phyloP scores from a whole-genome alignment of 106 monocot genomes.

The Dactylorhiza incarnata region DNA sequence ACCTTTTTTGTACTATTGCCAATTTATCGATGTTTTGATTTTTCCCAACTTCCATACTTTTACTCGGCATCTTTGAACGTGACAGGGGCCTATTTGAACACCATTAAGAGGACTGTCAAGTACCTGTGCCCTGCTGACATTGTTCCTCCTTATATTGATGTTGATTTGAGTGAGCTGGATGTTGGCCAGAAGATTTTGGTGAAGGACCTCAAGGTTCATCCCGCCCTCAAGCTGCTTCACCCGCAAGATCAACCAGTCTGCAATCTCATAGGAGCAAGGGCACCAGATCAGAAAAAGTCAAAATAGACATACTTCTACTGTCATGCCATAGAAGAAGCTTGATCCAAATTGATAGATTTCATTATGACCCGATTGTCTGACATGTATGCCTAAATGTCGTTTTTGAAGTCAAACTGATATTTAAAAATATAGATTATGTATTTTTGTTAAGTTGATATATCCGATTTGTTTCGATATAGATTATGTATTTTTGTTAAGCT shows the following conservation, averaged over 20 bases:
- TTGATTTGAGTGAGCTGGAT: slow-evolving; percentile 87
- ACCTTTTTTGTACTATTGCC: background rate
- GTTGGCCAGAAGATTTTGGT: slow-evolving; percentile 65
- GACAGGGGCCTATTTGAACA: slow-evolving; percentile 80
- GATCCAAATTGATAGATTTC: no score
- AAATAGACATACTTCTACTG: slow-evolving; percentile 21
- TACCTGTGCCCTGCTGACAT: slow-evolving; percentile 93
- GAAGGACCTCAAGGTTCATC: slow-evolving; percentile 87
- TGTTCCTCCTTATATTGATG: slow-evolving; percentile 92
- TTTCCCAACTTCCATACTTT: background rate
- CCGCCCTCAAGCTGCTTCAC: slow-evolving; percentile 50
- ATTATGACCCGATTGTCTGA: no score
- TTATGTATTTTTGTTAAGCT: no score
- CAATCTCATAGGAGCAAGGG: slow-evolving; percentile 74
- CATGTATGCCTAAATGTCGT: no score
- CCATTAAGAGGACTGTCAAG: slow-evolving; percentile 76
- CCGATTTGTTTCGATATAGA: no score
- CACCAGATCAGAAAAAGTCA: slow-evolving; percentile 51
- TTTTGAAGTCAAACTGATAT: no score
- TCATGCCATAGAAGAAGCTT: background rate
- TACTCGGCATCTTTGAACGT: background rate
- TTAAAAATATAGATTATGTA: no score
- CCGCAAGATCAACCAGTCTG: slow-evolving; percentile 65
- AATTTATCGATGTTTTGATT: background rate
- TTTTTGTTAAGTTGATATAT: no score